Percentiles rank a stretch among this genome's conserved stretches.
phyloP scores from a whole-genome alignment of 352 stramenopile genomes.

The Globisporangium orthogonon region DNA sequence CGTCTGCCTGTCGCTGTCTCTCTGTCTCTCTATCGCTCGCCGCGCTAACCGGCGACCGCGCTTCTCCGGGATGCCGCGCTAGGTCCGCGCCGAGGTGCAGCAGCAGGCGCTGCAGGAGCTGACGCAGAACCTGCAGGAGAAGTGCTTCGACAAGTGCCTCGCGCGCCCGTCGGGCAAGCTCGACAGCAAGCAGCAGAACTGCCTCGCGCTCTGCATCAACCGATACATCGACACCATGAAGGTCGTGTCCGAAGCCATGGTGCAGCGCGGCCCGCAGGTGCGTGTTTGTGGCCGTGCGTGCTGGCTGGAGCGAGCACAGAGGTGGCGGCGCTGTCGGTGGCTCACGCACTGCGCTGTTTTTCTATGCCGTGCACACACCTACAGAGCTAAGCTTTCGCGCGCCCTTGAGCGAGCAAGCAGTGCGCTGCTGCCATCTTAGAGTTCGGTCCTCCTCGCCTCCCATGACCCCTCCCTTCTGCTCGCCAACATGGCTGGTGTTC shows the following conservation, averaged over 20 bases:
- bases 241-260: conserved; percentile 80
- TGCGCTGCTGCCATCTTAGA: neutral
- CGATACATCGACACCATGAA: conserved; percentile 91
- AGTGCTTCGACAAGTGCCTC: conserved; percentile 90
- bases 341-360: neutral
- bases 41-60: no score
- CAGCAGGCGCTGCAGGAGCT: conserved; percentile 80
- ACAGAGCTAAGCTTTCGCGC: neutral
- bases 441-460: neutral
- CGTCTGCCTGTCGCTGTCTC: conserved; percentile 8
- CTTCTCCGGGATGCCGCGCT: neutral
- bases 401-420: neutral
- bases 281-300: neutral
- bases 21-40: neutral
- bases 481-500: neutral
- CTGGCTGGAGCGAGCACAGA: neutral
- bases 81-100: conserved; percentile 82
- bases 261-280: conserved; percentile 61
- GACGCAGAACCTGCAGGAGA: conserved; percentile 84
- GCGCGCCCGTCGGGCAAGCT: conserved; percentile 72
- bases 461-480: no score
- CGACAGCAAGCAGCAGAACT: conserved; percentile 89
- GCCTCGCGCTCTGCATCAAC: conserved; percentile 84
- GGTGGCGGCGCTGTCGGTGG: neutral
- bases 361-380: neutral